Percentiles rank a stretch among this genome's conserved stretches.
phyloP scores from a whole-genome alignment of 768 basidiomycete genomes.

The Kwoniella mangroviensis region DNA sequence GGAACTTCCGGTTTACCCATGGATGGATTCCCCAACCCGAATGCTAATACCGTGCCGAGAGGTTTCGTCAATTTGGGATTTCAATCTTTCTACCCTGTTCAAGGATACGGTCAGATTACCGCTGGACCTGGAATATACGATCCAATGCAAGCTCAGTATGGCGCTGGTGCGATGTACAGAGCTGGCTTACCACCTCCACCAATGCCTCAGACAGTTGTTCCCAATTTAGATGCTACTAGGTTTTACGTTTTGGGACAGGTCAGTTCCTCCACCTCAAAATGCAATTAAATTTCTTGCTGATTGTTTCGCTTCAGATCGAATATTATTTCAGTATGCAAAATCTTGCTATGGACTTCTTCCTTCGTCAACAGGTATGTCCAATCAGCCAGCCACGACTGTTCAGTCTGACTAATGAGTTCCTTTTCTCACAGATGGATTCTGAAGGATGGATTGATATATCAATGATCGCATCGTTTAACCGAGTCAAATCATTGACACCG shows the following conservation, averaged over 20 bases:
- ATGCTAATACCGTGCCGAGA: constrained; percentile 17
- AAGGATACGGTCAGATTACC: constrained; percentile 13
- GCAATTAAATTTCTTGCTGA: too few species aligned
- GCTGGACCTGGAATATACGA: constrained; percentile 25
- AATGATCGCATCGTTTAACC: constrained; percentile 84
- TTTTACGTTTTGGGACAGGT: constrained; percentile 70
- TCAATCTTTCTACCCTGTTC: constrained; percentile 28
- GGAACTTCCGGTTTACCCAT: constrained; percentile 9
- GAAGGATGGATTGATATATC: constrained; percentile 83
- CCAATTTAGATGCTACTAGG: constrained; percentile 66
- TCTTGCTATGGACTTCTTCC: constrained; percentile 81
- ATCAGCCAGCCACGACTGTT: neutral
- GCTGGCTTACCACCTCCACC: constrained; percentile 50
- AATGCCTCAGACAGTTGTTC: constrained; percentile 54
- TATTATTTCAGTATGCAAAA: constrained; percentile 92
- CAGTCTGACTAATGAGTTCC: neutral
- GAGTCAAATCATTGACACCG: constrained; percentile 70
- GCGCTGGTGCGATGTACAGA: constrained; percentile 17
- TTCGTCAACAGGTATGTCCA: constrained; percentile 73
- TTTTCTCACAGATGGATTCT: constrained; percentile 74
- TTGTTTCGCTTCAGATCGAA: constrained; percentile 65
- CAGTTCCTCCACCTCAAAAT: constrained; percentile 9
- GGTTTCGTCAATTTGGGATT: constrained; percentile 28
- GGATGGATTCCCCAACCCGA: constrained; percentile 9
- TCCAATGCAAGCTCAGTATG: constrained; percentile 31